Evolutionary conservation across 192 early-diverging fungal species (phyloP), one percentile per base, ranked within the genome.

Genomic region (Gorgonomyces haynaldii): DNA sequence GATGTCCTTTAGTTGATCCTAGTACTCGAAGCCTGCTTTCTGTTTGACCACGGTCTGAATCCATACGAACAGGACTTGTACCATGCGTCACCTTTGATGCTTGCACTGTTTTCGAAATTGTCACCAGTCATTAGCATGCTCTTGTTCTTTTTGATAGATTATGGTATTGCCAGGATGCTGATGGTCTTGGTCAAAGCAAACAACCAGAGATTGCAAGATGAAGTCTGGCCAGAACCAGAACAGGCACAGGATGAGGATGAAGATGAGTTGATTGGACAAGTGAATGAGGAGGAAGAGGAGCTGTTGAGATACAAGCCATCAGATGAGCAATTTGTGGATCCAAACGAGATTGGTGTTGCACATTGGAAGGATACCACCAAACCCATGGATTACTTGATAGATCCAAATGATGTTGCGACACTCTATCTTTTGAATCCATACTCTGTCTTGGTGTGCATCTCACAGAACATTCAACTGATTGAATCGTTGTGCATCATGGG

Each of bases 11-110:
- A 19, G 46, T 17, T 44, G 40, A 10, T 0, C 10, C 43, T 61
- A 87, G 86, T 95, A 20, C 67, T 74, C 4, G 95, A 95, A 63
- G 95, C 91, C 23, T 57, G 92, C 22, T 81, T 76, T 64, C 67
- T 95, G 24, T 85, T 74, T 50, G 49, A 67, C 13, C 69, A 81
- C 47, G 77, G 73, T 28, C 72, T 94, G 0, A 72, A 83, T 17
- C 86, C 89, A 3, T 96, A 88, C 60, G 84, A 62, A 47, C 22
- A 47, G 12, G 13, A 7, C 12, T 8, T 47, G 4, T 20, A 47
- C 5, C 12, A 12, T 7, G 12, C 5, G 81, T 56, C 85, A 4
- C 90, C 89, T 21, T 59, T 91, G 4, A 57, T 93, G 20, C 75
- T 90, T 15, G 66, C 71, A 8, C 60, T 86, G 8, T 93, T 93